Evolutionary conservation across 176 grass and related monocot species (phyloP).

Genomic region (Paspalum vaginatum): DNA sequence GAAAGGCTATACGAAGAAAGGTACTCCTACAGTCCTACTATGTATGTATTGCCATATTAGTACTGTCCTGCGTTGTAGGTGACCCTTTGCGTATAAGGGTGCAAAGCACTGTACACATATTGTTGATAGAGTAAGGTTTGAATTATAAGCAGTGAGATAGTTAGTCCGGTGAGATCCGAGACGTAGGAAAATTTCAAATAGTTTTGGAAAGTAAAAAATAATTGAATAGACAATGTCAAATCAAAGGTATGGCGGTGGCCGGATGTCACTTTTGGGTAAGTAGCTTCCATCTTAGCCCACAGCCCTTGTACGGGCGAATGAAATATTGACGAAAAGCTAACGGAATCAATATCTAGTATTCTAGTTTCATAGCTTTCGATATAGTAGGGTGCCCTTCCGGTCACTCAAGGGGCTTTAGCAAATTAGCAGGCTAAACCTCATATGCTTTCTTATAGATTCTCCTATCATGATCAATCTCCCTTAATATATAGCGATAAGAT

Average conservation of each 20-base stretch:
- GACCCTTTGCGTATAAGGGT: too few relatives aligned
- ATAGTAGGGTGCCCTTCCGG: constrained; percentile 44
- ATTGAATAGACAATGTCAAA: constrained; percentile 46
- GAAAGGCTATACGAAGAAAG: too few relatives aligned
- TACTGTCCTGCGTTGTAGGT: too few relatives aligned
- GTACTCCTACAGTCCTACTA: too few relatives aligned
- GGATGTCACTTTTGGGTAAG: constrained; percentile 50
- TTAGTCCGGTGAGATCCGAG: too few relatives aligned
- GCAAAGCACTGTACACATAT: too few relatives aligned
- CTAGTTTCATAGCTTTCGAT: constrained; percentile 32
- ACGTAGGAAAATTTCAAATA: constrained; percentile 10
- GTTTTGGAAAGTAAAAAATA: not conserved
- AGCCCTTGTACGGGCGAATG: constrained; percentile 46
- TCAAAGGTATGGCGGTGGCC: constrained; percentile 8
- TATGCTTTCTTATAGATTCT: constrained; percentile 45
- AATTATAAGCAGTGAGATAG: too few relatives aligned
- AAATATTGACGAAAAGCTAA: constrained; percentile 33
- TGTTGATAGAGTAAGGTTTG: too few relatives aligned
- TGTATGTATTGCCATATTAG: too few relatives aligned
- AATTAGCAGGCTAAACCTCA: constrained; percentile 43
- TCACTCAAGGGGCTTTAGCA: constrained; percentile 29
- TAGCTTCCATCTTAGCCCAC: constrained; percentile 48
- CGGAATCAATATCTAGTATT: constrained; percentile 47
- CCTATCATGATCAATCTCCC: constrained; percentile 43
- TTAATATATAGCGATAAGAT: constrained; percentile 49